These are phyloP conservation scores for Spizellomyces sp. DNA, from an alignment of 192 early-diverging fungal genomes.

Conservation along the genomic window DNA sequence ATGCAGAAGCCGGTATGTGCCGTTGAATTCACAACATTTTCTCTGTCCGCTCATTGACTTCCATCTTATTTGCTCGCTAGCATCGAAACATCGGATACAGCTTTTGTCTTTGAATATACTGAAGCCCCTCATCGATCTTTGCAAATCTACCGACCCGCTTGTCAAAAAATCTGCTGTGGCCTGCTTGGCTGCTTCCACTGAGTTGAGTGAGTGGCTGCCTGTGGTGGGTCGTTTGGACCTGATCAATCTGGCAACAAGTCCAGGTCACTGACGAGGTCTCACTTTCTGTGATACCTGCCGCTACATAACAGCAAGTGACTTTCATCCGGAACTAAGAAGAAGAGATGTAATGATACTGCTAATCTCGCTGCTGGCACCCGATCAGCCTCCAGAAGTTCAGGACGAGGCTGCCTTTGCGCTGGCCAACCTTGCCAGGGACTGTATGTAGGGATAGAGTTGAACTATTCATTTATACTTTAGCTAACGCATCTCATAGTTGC, in stretches of 20 bases:
- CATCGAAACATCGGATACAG: conserved; percentile 46
- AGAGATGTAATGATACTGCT: conserved; percentile 46
- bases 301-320: conserved; percentile 37
- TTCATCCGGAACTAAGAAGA: conserved; percentile 51
- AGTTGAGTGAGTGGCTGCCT: conserved; percentile 37
- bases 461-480: background rate
- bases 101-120: conserved; percentile 45
- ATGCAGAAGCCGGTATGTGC: conserved; percentile 50
- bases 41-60: background rate
- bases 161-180: conserved; percentile 53
- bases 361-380: conserved; percentile 35
- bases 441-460: conserved; percentile 21
- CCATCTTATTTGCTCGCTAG: conserved; percentile 9
- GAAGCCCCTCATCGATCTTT: conserved; percentile 37
- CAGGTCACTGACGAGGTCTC: background rate
- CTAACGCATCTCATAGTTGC: conserved; percentile 35
- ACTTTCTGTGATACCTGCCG: conserved; percentile 14
- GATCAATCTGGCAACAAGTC: background rate
- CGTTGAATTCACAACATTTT: background rate
- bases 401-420: conserved; percentile 59
- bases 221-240: background rate
- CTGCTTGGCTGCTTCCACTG: conserved; percentile 52
- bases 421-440: conserved; percentile 55
- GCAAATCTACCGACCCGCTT: conserved; percentile 38
- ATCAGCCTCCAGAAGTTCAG: conserved; percentile 53